Evolutionary conservation across 371 early-diverging fungal species (phyloP), one percentile per base, ranked within the genome.

Genomic region (Rhizopus stolonifer): DNA sequence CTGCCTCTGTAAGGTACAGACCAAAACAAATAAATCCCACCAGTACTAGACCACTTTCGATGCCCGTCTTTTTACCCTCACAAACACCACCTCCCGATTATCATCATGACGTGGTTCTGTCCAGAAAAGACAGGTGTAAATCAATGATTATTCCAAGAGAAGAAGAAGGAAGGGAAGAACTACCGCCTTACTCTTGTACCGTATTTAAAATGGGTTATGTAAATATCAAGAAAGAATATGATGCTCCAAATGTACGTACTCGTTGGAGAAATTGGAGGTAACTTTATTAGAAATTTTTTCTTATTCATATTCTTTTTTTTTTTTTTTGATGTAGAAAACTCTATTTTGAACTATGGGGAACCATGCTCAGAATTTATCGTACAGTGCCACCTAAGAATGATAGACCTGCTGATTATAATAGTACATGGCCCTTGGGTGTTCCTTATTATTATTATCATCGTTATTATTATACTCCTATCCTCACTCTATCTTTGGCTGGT

Each of bases 161-260:
- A 17, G 69, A 69, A 51, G 69, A 69, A 15, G 69, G 69, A 0
- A 46, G 42, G 42, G 67, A 77, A 52, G 67, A 68, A 31, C 47
- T 77, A 25, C 77, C 77, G 1, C 54, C 52, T 9, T 77, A 77
- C 31, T 29, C 67, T 24, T 77, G 77, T 43, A 67, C 77, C 1
- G 74, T 77, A 0, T 69, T 65, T 39, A 71, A 73, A 32, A 73
- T 73, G 73, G 77, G 77, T 3, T 70, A 77, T 61, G 68, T 77
- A 6, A 36, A 60, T 53, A 60, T 77, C 14, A 77, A 77, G 40
- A 67, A 64, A 32, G 74, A 73, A 47, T 55, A 60, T 29, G 77
- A 77, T 54, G 38, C 59, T 31, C 74, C 77, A 1, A 61, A 67
- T 38, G 52, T 62, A 0, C 55, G 58, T 42, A 58, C 61, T 3